A percentile compares a stretch with the other conserved stretches of the same genome.
Evolutionary conservation across 140 eudicot species (phyloP).

Genomic region (Stevia rebaudiana): DNA sequence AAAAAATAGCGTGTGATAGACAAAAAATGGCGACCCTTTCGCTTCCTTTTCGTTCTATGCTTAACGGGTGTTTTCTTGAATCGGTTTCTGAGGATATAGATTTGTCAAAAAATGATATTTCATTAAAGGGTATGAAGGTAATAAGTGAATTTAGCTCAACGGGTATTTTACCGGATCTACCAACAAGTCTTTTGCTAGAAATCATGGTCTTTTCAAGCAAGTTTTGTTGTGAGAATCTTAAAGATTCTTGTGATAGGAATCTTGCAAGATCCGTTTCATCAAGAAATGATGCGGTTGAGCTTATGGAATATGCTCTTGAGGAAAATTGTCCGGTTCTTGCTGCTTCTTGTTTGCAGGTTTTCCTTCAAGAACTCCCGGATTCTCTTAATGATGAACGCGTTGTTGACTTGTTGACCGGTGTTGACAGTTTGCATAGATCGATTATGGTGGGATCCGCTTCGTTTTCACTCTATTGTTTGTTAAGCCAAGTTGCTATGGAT

Average conservation of each 20-base stretch:
- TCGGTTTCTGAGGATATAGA: slow-evolving; percentile 65
- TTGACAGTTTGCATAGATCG: slow-evolving; percentile 43
- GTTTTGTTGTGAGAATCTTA: slow-evolving; percentile 82
- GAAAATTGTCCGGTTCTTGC: slow-evolving; percentile 83
- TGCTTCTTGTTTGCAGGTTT: slow-evolving; percentile 86
- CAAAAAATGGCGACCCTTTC: slow-evolving; percentile 77
- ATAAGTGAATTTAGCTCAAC: slow-evolving; percentile 60
- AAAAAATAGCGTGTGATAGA: slow-evolving; percentile 66
- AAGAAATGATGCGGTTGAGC: slow-evolving; percentile 73
- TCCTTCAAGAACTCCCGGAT: slow-evolving; percentile 80
- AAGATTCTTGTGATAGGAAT: slow-evolving; percentile 87
- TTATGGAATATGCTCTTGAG: slow-evolving; percentile 83
- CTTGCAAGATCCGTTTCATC: slow-evolving; percentile 70
- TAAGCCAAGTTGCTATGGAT: slow-evolving; percentile 76
- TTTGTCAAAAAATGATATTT: slow-evolving; percentile 73
- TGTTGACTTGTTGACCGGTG: slow-evolving; percentile 54
- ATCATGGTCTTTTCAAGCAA: slow-evolving; percentile 79
- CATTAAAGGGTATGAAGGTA: slow-evolving; percentile 68
- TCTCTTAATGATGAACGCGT: slow-evolving; percentile 56
- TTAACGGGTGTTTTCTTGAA: slow-evolving; percentile 85
- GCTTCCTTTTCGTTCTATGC: slow-evolving; percentile 86
- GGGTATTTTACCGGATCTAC: slow-evolving; percentile 45
- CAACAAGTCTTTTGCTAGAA: slow-evolving; percentile 67
- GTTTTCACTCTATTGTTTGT: slow-evolving; percentile 75
- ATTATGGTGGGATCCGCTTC: slow-evolving; percentile 83